Evolutionary conservation across 495 filamentous ascomycete species (phyloP).

Genomic region (Podospora sp.): DNA sequence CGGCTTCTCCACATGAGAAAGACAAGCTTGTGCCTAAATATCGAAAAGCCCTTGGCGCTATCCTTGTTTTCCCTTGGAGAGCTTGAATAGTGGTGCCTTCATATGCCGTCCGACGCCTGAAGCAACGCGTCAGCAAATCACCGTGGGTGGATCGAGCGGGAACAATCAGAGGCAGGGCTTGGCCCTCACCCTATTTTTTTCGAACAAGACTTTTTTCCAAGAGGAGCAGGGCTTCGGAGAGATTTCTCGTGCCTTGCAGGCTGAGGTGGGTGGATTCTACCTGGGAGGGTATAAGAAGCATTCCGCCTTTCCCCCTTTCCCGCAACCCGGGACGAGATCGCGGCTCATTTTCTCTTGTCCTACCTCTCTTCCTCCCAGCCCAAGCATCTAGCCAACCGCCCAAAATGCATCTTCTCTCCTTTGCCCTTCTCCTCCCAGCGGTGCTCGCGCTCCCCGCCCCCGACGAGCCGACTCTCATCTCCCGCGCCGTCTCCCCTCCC

Average conservation of each 20-base stretch:
- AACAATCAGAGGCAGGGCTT: background rate
- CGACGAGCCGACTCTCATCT: background rate
- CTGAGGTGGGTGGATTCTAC: background rate
- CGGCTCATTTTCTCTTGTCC: background rate
- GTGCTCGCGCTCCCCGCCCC: background rate
- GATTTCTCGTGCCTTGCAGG: background rate
- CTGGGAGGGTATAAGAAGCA: background rate
- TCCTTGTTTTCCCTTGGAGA: background rate
- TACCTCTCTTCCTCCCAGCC: background rate
- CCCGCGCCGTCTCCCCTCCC: conserved; percentile 30
- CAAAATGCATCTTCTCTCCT: background rate
- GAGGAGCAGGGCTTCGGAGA: background rate
- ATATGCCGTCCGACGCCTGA: background rate
- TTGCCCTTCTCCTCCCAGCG: background rate
- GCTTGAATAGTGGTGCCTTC: conserved; percentile 1
- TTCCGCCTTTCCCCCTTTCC: background rate
- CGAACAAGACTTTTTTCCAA: background rate
- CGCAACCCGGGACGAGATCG: background rate
- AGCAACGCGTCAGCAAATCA: conserved; percentile 6
- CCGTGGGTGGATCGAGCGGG: background rate
- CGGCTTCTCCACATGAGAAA: background rate
- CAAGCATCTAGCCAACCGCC: too few species aligned
- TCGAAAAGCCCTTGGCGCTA: background rate
- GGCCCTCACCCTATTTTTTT: background rate
- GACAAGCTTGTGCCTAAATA: conserved; percentile 1